Percentiles rank a stretch among this genome's conserved stretches.
These are phyloP conservation scores for Gracilaria gracilis DNA, from an alignment of 23 red algal species.

Conservation along the genomic window DNA sequence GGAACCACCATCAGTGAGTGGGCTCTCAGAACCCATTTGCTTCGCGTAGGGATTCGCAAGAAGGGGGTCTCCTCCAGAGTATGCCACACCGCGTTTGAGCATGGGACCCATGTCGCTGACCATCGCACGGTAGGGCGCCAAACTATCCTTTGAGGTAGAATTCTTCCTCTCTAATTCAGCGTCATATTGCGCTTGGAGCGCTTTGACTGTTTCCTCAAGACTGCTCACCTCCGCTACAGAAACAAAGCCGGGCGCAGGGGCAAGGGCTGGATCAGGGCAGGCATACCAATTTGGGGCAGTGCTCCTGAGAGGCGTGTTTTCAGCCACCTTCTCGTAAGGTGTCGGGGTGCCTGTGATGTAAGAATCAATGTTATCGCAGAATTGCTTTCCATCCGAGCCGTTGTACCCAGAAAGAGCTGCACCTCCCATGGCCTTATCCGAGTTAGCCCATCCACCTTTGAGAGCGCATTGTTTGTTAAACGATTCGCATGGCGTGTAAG, in stretches of 20 bases:
- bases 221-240: slow-evolving; percentile 52
- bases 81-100: slow-evolving; percentile 59
- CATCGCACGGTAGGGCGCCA: slow-evolving; percentile 48
- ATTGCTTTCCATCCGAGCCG: slow-evolving; percentile 77
- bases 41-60: slow-evolving; percentile 63
- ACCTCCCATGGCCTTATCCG: slow-evolving; percentile 86
- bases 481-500: slow-evolving; percentile 81
- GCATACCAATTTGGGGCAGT: slow-evolving; percentile 85
- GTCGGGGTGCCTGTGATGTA: slow-evolving; percentile 52
- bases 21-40: slow-evolving; percentile 36
- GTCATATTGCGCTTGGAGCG: slow-evolving; percentile 61
- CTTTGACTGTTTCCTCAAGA: slow-evolving; percentile 42
- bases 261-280: slow-evolving; percentile 66
- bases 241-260: slow-evolving; percentile 69
- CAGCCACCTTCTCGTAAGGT: slow-evolving; percentile 73
- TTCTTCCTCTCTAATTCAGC: slow-evolving; percentile 40
- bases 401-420: slow-evolving; percentile 81
- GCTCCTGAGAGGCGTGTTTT: slow-evolving; percentile 75
- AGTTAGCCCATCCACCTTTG: slow-evolving; percentile 84
- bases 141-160: slow-evolving; percentile 31
- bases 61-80: slow-evolving; percentile 59
- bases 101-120: slow-evolving; percentile 58
- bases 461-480: slow-evolving; percentile 81
- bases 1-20: slow-evolving; percentile 48
- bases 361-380: slow-evolving; percentile 50